phyloP scores from a whole-genome alignment of 805 yeast species.

The Spencermartinsiella europaea region DNA sequence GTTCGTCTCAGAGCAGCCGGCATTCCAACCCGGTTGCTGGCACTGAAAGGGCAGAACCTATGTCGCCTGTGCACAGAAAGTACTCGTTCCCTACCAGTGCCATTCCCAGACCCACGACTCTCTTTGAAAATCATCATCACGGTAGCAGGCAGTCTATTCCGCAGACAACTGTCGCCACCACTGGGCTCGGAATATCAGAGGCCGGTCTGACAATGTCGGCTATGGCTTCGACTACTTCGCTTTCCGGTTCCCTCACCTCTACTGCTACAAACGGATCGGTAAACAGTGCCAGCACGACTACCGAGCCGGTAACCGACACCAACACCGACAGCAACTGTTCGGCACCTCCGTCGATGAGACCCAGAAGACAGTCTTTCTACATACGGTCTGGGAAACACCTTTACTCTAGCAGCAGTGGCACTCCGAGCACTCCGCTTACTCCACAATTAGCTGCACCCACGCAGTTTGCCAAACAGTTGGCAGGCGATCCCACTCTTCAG shows the following conservation, averaged over 20 bases:
- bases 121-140: not conserved
- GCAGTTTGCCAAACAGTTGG: not conserved
- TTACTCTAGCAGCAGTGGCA: constrained; percentile 2
- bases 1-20: not conserved
- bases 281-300: too few relatives aligned
- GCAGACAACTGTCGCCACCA: too few relatives aligned
- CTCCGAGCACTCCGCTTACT: not conserved
- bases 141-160: too few relatives aligned
- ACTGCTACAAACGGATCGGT: not conserved
- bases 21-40: not conserved
- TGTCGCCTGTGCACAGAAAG: not conserved
- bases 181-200: not conserved
- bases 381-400: constrained; percentile 10
- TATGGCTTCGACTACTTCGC: constrained; percentile 1
- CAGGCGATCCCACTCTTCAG: not conserved
- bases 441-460: not conserved
- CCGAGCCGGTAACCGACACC: too few relatives aligned
- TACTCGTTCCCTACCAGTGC: not conserved
- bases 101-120: too few relatives aligned
- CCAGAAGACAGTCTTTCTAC: constrained; percentile 16
- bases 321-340: too few relatives aligned
- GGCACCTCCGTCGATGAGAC: too few relatives aligned
- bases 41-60: not conserved
- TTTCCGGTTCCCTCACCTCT: not conserved
- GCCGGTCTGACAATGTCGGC: too few relatives aligned